phyloP scores from a whole-genome alignment of 1,284 basidiomycete species.

The Trichosporon coremiiforme region DNA sequence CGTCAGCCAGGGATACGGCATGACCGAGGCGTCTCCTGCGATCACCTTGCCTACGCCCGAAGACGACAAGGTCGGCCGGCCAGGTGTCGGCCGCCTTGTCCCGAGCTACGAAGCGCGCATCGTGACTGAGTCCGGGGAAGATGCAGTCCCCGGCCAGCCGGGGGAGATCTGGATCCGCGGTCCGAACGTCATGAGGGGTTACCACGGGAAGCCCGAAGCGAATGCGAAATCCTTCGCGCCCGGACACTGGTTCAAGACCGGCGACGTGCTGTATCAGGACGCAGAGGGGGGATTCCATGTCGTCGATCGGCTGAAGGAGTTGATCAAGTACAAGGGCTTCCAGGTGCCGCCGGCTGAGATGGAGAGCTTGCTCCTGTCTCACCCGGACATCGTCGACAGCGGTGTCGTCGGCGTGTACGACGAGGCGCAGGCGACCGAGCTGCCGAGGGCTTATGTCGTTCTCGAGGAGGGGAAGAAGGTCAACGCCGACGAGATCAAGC shows the following conservation, averaged over 20 bases:
- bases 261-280: conserved; percentile 67
- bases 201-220: conserved; percentile 67
- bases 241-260: conserved; percentile 77
- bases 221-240: conserved; percentile 60
- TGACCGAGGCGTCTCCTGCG: conserved; percentile 59
- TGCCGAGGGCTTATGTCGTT: conserved; percentile 68
- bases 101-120: conserved; percentile 78
- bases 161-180: conserved; percentile 83
- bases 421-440: conserved; percentile 68
- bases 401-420: conserved; percentile 71
- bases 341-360: conserved; percentile 79
- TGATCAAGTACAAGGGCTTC: conserved; percentile 71
- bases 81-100: conserved; percentile 67
- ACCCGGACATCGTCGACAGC: conserved; percentile 69
- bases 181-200: conserved; percentile 75
- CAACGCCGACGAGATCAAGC: conserved; percentile 49
- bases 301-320: conserved; percentile 66
- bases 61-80: conserved; percentile 59
- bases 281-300: conserved; percentile 62
- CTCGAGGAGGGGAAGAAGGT: conserved; percentile 56
- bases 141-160: conserved; percentile 62
- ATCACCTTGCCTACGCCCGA: conserved; percentile 40
- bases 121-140: conserved; percentile 57
- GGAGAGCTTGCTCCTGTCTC: conserved; percentile 70
- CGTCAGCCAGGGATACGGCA: conserved; percentile 54